Base-by-base conservation (phyloP, 805 yeast genomes). In the Blastobotrys americana region DNA sequence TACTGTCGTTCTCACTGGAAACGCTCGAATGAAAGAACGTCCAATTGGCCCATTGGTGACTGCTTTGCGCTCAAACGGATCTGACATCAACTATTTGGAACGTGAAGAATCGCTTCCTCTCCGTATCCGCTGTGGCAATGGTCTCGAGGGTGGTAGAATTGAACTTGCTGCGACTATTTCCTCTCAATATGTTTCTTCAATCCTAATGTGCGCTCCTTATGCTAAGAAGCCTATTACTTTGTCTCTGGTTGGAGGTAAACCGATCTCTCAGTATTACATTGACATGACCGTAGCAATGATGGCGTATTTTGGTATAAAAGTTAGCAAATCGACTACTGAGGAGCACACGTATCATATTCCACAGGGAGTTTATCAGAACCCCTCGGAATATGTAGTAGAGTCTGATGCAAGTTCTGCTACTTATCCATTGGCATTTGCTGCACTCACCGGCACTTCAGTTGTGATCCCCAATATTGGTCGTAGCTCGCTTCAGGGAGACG, bases 391-490 rank as follows among this genome's bases (percentile, higher is more conserved):
- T 58, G 86, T 84, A 23, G 79, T 93, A 53, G 98, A 93, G 67
- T 84, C 96, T 13, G 98, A 93, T 65, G 98, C 98, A 17, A 86
- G 96, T 13, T 85, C 96, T 5, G 97, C 98, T 1, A 93, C 98
- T 8, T 93, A 93, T 57, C 98, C 98, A 35, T 73, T 93, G 53
- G 98, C 98, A 0, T 86, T 84, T 68, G 97, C 98, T 45, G 98
- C 98, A 8, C 70, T 93, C 70, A 87, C 96, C 1, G 97, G 97
- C 21, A 78, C 95, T 4, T 79, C 87, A 6, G 87, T 94, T 51
- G 87, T 96, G 0, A 76, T 93, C 54, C 97, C 98, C 46, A 90
- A 87, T 62, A 90, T 93, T 61, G 98, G 98, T 3, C 80, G 80
- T 10, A 69, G 83, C 39, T 90, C 97, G 0, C 71, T 93, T 54